Evolutionary conservation across 163 green algal genomes (phyloP), one percentile per base, ranked within the genome.

Genomic region (Scenedesmus sp.): DNA sequence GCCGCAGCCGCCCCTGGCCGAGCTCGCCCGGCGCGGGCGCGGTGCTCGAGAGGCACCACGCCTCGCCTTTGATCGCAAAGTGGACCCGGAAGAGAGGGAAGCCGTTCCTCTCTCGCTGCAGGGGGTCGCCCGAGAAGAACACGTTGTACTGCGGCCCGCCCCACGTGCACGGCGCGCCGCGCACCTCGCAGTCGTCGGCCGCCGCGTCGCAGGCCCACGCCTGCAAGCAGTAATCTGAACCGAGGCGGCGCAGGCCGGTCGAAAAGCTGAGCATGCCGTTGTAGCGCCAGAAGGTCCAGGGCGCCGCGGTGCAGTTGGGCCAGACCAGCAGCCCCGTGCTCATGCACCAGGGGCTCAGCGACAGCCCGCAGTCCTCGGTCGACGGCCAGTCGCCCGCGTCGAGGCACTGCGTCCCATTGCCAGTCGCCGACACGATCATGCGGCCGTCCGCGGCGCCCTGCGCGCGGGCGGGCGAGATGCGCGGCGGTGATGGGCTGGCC

Each of bases 241-340:
- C 66, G 5, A 75, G 66, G 11, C 66, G 47, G 10, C 66, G n/a
- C 1, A 75, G 20, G 29, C 66, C 66, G 18, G 47, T 75, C 31
- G 48, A 31, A 31, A 75, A 75, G 9, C 20, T 54, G 28, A 75
- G 33, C 66, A 42, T 75, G 53, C 66, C 66, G 29, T 75, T 75
- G 48, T 75, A 75, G 13, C 63, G 62, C 48, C 62, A 75, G 48
- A 75, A 75, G 34, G 31, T 75, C 66, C 66, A 75, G 7, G 66
- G 45, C 26, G 47, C 48, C 22, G 62, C 63, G 26, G 28, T 75
- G 66, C 66, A 75, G 18, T 48, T 75, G 53, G 31, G 39, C 31
- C 50, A 75, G 7, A 44, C 42, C 17, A 75, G 48, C 28, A 75
- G 36, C 14, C 56, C 56, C 39, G 56, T 15, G n/a, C 14, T n/a